Evolutionary conservation across 2,329 filamentous ascomycete genomes (phyloP), one percentile per base, ranked within the genome.

Genomic region (Lecanicillium sp.): DNA sequence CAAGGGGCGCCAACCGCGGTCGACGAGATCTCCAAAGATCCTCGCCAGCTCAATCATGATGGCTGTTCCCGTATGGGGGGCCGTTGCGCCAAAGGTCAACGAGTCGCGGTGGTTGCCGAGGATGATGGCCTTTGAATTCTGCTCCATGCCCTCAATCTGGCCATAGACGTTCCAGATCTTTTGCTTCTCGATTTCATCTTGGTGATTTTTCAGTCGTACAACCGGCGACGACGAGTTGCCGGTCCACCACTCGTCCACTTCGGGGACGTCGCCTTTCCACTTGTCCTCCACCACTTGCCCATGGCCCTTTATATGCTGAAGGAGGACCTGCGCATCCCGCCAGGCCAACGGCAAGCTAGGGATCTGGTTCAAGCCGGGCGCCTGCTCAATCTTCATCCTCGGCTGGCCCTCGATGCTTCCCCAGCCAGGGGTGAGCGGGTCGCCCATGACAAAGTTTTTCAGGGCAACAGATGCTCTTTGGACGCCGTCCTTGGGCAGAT

Each of bases 31-130:
- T 29, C 88, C 87, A 51, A 98, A 86, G 35, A 95, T 79, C 32
- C 84, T 80, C 17, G 85, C 81, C 42, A 97, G 72, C 64, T 98
- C 92, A 39, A 97, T 73, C 72, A 98, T 83, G 29, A 97, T 74
- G 5, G 90, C 90, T 0, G 88, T 94, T 19, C 90, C 92, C 39
- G 85, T 85, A 47, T 88, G 87, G 2, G 92, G 85, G 52, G 92
- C 86, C 1, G 80, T 80, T 18, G 87, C 86, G 40, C 92, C 92
- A 53, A 92, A 87, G 37, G 85, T 84, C 86, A 87, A 95, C 0
- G 87, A 79, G 60, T 98, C 92, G 15, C 92, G 87, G 56, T 95
- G 90, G 59, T 89, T 96, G 37, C 92, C 92, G 40, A 98, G 74
- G 41, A 96, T 81, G 53, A 97, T 80, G 41, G 82, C 84, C 61